Base-by-base conservation (phyloP, 2,329 filamentous ascomycete genomes). In the Pseudogymnoascus sp. region DNA sequence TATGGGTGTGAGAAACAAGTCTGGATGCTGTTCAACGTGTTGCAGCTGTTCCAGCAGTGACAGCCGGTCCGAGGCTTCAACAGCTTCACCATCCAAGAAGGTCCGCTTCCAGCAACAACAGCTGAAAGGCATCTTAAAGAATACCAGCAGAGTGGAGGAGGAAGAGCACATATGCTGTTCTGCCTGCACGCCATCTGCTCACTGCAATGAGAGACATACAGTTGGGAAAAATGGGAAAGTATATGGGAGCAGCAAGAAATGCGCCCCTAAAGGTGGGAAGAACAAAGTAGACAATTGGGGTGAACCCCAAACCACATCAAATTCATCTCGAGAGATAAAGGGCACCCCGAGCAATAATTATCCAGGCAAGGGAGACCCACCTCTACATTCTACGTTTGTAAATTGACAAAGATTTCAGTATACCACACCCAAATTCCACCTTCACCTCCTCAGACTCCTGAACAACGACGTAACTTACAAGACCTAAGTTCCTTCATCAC, bases 381-480 rank as follows among this genome's bases (percentile, higher is more conserved):
- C 11, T 6, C 33, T 25, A 14, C 15, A 20, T 53, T 33, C n/a
- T 7, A 18, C 47, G 7, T 12, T 20, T 53, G 28, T 14, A 20
- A 14, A 35, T 53, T 53, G 6, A 53, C 28, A 53, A 53, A 53
- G n/a, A n/a, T 4, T 11, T 33, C 15, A 53, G 47, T 33, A 5
- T 53, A 33, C 33, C 47, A 33, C 18, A 14, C n/a, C 28, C 28
- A 53, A 53, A 12, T 35, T 18, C 28, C 47, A 33, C 25, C 15
- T 20, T 53, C 47, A 14, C 28, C 47, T 4, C 28, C 47, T 5
- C n/a, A 33, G 6, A 53, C 47, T 14, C 47, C 47, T 20, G 28
- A 53, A 20, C 47, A 53, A 58, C 50, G 57, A 60, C 36, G 58
- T 12, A 33, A 58, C 36, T 43, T 39, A 37, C 61, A 62, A 25